Evolutionary conservation across 257 asterid genomes (phyloP).

Genomic region (Ocimum tenuiflorum): DNA sequence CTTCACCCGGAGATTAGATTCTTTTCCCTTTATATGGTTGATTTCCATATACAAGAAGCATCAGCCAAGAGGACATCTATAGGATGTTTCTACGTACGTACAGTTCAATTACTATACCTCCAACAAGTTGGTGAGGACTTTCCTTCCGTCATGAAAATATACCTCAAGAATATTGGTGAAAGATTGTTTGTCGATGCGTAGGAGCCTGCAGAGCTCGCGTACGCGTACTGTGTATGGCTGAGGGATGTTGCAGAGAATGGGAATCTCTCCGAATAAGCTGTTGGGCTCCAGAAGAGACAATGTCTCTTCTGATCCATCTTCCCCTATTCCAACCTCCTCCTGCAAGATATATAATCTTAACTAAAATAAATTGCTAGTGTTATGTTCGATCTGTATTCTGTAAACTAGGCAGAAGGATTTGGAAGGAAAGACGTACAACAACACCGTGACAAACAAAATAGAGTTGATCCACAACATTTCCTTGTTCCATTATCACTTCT

Average conservation of each 20-base stretch:
- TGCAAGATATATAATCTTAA: too few relatives aligned
- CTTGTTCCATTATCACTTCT: constrained; percentile 89
- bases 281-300: constrained; percentile 50
- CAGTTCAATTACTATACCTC: constrained; percentile 66
- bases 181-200: constrained; percentile 85
- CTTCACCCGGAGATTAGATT: constrained; percentile 52
- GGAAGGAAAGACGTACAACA: constrained; percentile 36
- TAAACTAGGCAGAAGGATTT: not conserved
- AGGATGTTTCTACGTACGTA: too few relatives aligned
- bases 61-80: too few relatives aligned
- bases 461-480: constrained; percentile 77
- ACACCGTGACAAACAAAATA: constrained; percentile 80
- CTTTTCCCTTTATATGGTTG: constrained; percentile 58
- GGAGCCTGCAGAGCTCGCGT: constrained; percentile 63
- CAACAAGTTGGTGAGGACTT: constrained; percentile 63
- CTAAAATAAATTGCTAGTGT: too few relatives aligned
- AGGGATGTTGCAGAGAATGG: constrained; percentile 86
- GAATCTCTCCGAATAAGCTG: constrained; percentile 66
- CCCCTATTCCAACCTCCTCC: constrained; percentile 68
- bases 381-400: too few relatives aligned
- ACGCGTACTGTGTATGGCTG: constrained; percentile 94
- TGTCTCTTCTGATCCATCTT: constrained; percentile 66
- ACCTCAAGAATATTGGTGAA: constrained; percentile 74
- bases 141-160: constrained; percentile 82
- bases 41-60: not conserved